Conservation (phyloP, 768 basidiomycete species). For the Auricularia cornea region DNA sequence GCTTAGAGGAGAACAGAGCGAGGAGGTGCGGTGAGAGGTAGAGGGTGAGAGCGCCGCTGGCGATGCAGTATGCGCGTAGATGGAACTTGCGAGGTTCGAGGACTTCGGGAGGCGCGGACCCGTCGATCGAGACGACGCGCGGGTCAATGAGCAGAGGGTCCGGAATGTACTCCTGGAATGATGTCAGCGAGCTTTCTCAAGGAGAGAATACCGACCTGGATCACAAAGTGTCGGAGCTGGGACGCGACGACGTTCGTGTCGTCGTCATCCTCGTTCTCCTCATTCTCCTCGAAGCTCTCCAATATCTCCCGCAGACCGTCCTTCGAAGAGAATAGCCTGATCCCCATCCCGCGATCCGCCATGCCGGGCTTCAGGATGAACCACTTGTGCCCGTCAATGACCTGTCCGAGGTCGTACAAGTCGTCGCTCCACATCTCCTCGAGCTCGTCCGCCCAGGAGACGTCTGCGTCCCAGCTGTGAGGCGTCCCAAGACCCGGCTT, state of each 20-base stretch:
- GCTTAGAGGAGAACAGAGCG: slow-evolving; percentile 75
- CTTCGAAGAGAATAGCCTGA: slow-evolving; percentile 78
- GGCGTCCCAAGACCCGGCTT: slow-evolving; percentile 41
- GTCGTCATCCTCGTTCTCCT: slow-evolving; percentile 39
- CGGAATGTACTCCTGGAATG: slow-evolving; percentile 70
- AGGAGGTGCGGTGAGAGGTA: slow-evolving; percentile 78
- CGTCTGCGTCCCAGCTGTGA: slow-evolving; percentile 72
- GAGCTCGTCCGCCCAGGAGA: slow-evolving; percentile 87
- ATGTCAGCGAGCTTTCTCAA: slow-evolving; percentile 2
- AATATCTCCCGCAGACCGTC: slow-evolving; percentile 67
- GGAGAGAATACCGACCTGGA: slow-evolving; percentile 54
- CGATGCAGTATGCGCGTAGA: slow-evolving; percentile 79
- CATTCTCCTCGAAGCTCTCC: slow-evolving; percentile 62
- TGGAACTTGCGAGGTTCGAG: slow-evolving; percentile 76
- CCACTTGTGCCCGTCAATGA: slow-evolving; percentile 55
- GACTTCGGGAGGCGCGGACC: slow-evolving; percentile 16
- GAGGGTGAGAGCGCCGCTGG: slow-evolving; percentile 66
- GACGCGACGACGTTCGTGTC: slow-evolving; percentile 57
- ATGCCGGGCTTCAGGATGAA: slow-evolving; percentile 97
- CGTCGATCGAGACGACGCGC: slow-evolving; percentile 22
- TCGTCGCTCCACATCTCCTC: slow-evolving; percentile 93
- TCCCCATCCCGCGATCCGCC: slow-evolving; percentile 94
- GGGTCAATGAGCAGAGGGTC: slow-evolving; percentile 75
- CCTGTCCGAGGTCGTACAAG: slow-evolving; percentile 71
- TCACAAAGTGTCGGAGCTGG: slow-evolving; percentile 90